phyloP scores from a whole-genome alignment of 208 protist genomes.

The Crithidia expoeki region DNA sequence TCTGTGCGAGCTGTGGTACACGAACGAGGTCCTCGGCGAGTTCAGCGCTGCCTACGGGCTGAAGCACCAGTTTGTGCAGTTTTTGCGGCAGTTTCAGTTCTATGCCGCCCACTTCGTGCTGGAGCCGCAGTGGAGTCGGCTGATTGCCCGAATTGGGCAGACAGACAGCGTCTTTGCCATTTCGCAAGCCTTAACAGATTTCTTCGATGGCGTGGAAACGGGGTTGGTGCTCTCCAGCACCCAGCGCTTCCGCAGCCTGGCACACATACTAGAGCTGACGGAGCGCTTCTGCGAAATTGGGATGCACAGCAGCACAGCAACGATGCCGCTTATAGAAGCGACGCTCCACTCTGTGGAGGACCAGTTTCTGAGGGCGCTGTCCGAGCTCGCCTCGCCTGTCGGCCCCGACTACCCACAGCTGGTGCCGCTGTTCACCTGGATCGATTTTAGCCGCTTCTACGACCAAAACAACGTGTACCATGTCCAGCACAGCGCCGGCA shows the following conservation, averaged over 20 bases:
- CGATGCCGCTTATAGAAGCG: conserved; percentile 55
- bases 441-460: conserved; percentile 89
- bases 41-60: conserved; percentile 74
- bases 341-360: conserved; percentile 70
- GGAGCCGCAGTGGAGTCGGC: conserved; percentile 79
- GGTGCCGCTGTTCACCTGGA: conserved; percentile 83
- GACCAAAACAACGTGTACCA: conserved; percentile 83
- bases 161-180: conserved; percentile 77
- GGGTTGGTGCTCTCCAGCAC: conserved; percentile 79
- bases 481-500: conserved; percentile 58
- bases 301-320: conserved; percentile 54
- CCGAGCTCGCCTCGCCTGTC: conserved; percentile 78
- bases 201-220: conserved; percentile 72
- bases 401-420: conserved; percentile 84
- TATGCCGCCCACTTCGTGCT: conserved; percentile 89
- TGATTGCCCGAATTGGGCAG: conserved; percentile 68
- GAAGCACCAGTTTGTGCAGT: conserved; percentile 87
- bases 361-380: conserved; percentile 64
- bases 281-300: conserved; percentile 83
- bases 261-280: conserved; percentile 67
- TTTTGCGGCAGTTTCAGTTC: conserved; percentile 89
- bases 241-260: conserved; percentile 73
- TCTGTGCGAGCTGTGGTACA: conserved; percentile 63
- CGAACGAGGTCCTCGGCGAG: conserved; percentile 46
- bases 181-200: conserved; percentile 67